These are phyloP conservation scores for Penicillium daleae DNA, from an alignment of 495 filamentous ascomycete genomes.

Conservation along the genomic window DNA sequence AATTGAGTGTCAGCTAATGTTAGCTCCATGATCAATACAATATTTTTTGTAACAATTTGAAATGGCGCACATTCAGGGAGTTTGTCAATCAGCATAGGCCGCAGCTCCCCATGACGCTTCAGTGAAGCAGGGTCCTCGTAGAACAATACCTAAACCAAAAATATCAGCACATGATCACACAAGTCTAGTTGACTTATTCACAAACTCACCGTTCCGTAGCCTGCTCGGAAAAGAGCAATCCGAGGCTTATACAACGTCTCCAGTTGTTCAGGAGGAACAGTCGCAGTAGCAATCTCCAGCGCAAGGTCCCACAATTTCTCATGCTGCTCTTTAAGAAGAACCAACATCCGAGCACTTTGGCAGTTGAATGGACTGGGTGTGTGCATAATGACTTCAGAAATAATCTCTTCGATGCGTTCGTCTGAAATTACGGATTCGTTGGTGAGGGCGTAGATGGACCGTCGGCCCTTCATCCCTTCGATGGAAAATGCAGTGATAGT, in stretches of 20 bases:
- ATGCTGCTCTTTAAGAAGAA: constrained; percentile 38
- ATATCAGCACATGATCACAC: background rate
- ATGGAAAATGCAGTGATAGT: constrained; percentile 23
- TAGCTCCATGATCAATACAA: background rate
- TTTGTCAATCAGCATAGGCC: constrained; percentile 27
- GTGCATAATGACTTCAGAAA: constrained; percentile 27
- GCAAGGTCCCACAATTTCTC: constrained; percentile 36
- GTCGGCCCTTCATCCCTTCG: constrained; percentile 32
- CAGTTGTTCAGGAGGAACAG: constrained; percentile 50
- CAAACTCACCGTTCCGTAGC: constrained; percentile 24
- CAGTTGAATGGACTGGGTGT: constrained; percentile 39
- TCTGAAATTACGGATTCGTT: constrained; percentile 37
- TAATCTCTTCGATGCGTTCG: constrained; percentile 33
- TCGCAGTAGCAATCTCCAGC: constrained; percentile 42
- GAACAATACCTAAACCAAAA: constrained; percentile 55
- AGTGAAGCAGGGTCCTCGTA: constrained; percentile 62
- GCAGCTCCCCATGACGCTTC: constrained; percentile 54
- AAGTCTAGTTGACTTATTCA: background rate
- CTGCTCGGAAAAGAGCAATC: constrained; percentile 19
- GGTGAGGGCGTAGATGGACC: constrained; percentile 34
- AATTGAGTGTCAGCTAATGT: background rate
- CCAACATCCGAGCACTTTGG: constrained; percentile 33
- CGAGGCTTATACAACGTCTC: constrained; percentile 41
- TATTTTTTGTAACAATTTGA: background rate
- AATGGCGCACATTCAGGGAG: constrained; percentile 20